phyloP scores from a whole-genome alignment of 768 basidiomycete genomes.

The Phaeotremella skinneri region DNA sequence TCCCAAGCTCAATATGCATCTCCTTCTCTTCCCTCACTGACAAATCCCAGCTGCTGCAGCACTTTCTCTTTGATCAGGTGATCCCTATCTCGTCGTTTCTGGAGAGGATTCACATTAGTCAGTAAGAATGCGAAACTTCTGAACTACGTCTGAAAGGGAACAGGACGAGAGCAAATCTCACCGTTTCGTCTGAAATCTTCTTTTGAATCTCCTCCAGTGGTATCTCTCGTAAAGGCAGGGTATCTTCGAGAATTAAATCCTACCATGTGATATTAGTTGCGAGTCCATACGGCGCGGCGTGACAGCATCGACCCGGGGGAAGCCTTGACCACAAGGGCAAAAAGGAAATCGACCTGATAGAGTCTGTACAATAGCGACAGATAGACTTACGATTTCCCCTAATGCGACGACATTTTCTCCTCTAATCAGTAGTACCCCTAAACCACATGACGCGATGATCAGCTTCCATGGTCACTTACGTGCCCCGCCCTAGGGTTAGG shows the following conservation, averaged over 20 bases:
- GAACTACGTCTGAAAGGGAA: neutral
- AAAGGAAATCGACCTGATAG: neutral
- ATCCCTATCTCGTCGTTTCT: slow-evolving; percentile 74
- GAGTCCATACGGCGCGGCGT: slow-evolving; percentile 59
- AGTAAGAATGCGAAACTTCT: neutral
- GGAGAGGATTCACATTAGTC: slow-evolving; percentile 2
- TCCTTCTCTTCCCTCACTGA: slow-evolving; percentile 91
- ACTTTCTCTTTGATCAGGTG: slow-evolving; percentile 72
- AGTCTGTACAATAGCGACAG: too few species aligned
- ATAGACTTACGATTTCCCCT: slow-evolving; percentile 82
- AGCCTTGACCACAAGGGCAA: slow-evolving; percentile 73
- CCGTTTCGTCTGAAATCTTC: slow-evolving; percentile 36
- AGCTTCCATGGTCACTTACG: neutral
- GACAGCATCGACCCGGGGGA: slow-evolving; percentile 67
- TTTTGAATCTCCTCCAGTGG: slow-evolving; percentile 30
- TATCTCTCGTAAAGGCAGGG: slow-evolving; percentile 29
- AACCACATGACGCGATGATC: slow-evolving; percentile 58
- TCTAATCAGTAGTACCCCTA: slow-evolving; percentile 85
- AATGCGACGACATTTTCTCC: slow-evolving; percentile 97
- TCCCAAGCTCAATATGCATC: slow-evolving; percentile 74
- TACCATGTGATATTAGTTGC: slow-evolving; percentile 1
- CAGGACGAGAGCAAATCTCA: slow-evolving; percentile 15
- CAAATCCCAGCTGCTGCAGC: slow-evolving; percentile 82
- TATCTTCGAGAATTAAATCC: slow-evolving; percentile 42
- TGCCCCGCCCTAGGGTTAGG: neutral